Evolutionary conservation across 306 rosid genomes (phyloP).

Genomic region (Cicer cuneatum): DNA sequence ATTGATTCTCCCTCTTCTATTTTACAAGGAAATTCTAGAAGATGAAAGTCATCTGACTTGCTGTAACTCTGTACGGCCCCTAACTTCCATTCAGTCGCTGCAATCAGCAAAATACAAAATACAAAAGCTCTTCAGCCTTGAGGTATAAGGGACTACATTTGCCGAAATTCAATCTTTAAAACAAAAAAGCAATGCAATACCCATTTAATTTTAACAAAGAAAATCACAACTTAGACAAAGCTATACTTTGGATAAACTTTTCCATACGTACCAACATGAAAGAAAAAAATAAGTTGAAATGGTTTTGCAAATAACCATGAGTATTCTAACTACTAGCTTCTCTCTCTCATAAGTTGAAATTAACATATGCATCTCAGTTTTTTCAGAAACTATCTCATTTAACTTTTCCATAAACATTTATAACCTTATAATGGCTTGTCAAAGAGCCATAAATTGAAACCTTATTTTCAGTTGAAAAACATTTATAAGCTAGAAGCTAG

Average conservation of each 20-base stretch:
- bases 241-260: neutral
- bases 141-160: neutral
- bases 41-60: slow-evolving; percentile 80
- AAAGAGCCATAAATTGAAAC: neutral
- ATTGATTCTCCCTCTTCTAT: slow-evolving; percentile 54
- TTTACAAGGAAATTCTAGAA: slow-evolving; percentile 57
- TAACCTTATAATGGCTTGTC: neutral
- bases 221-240: neutral
- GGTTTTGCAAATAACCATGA: slow-evolving; percentile 3
- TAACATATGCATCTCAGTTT: neutral
- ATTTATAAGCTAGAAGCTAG: slow-evolving; percentile 2
- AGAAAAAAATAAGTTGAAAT: neutral
- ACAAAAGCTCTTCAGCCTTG: slow-evolving; percentile 33
- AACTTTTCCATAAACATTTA: neutral
- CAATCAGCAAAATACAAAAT: slow-evolving; percentile 25
- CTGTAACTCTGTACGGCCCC: slow-evolving; percentile 65
- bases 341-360: neutral
- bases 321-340: neutral
- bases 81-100: slow-evolving; percentile 71
- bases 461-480: slow-evolving; percentile 9
- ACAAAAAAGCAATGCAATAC: neutral
- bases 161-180: slow-evolving; percentile 33
- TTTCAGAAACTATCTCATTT: neutral
- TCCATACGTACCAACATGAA: neutral
- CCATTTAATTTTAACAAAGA: slow-evolving; percentile 24